Conservation (phyloP, 78 protist species). For the Pirum gemmata region DNA sequence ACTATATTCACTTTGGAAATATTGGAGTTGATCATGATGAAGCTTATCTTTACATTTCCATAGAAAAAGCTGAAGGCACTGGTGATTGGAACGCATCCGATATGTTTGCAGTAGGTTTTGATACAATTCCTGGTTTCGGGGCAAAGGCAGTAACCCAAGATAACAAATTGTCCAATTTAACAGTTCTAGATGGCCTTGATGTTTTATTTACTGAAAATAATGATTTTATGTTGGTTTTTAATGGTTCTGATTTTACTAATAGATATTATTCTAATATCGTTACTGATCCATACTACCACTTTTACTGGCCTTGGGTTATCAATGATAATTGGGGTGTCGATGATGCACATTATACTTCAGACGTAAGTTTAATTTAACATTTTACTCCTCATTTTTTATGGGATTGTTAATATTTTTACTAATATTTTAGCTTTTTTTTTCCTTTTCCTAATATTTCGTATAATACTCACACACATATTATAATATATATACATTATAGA, state of each 20-base stretch:
- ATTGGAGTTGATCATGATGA: not conserved
- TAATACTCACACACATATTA: too few relatives aligned
- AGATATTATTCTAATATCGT: not conserved
- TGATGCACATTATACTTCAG: not conserved
- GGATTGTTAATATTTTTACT: not conserved
- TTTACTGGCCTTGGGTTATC: not conserved
- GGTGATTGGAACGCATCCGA: not conserved
- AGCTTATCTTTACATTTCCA: not conserved
- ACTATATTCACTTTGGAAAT: not conserved
- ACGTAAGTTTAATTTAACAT: not conserved
- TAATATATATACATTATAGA: too few relatives aligned
- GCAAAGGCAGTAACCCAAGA: too few relatives aligned
- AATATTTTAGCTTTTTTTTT: not conserved
- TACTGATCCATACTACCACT: not conserved
- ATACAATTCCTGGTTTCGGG: not conserved
- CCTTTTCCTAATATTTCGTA: not conserved
- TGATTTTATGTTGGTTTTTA: not conserved
- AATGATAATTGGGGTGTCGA: not conserved
- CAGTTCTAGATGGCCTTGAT: too few relatives aligned
- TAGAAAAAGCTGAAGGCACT: not conserved
- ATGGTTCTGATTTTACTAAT: not conserved
- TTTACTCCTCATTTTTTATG: not conserved
- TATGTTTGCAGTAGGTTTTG: not conserved
- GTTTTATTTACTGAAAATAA: too few relatives aligned
- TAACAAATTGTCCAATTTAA: too few relatives aligned